phyloP scores from a whole-genome alignment of 192 early-diverging fungal species.

The Thoreauomyces humboldtii region DNA sequence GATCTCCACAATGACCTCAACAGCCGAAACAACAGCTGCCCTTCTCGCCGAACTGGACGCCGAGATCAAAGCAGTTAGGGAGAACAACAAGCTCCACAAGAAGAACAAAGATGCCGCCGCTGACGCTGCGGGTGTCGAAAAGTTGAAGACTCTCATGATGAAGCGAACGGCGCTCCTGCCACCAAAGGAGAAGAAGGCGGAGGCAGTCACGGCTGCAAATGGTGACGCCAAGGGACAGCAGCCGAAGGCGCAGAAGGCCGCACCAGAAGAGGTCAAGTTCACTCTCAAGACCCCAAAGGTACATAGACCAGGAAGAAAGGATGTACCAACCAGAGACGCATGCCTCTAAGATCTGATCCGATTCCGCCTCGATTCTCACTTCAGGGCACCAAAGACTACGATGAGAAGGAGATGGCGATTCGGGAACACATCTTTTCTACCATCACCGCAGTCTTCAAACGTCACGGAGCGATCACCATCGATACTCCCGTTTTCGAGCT shows the following conservation, averaged over 20 bases:
- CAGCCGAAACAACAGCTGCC: neutral
- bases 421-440: constrained; percentile 87
- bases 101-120: constrained; percentile 23
- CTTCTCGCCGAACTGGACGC: constrained; percentile 14
- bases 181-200: constrained; percentile 14
- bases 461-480: constrained; percentile 96
- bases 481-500: constrained; percentile 99
- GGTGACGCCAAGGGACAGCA: neutral
- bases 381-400: constrained; percentile 93
- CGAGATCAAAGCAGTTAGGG: neutral
- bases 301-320: neutral
- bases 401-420: constrained; percentile 95
- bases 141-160: constrained; percentile 18
- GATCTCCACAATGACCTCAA: neutral
- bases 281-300: constrained; percentile 36
- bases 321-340: neutral
- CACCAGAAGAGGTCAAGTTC: constrained; percentile 3
- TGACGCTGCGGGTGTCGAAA: constrained; percentile 9
- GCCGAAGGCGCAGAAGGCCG: neutral
- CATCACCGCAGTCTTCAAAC: constrained; percentile 85
- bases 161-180: constrained; percentile 21
- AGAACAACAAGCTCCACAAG: constrained; percentile 21
- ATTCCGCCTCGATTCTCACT: neutral
- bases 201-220: neutral
- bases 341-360: neutral